Base-by-base conservation (phyloP, 2,329 filamentous ascomycete species). In the Chalaropsis thielavioides region DNA sequence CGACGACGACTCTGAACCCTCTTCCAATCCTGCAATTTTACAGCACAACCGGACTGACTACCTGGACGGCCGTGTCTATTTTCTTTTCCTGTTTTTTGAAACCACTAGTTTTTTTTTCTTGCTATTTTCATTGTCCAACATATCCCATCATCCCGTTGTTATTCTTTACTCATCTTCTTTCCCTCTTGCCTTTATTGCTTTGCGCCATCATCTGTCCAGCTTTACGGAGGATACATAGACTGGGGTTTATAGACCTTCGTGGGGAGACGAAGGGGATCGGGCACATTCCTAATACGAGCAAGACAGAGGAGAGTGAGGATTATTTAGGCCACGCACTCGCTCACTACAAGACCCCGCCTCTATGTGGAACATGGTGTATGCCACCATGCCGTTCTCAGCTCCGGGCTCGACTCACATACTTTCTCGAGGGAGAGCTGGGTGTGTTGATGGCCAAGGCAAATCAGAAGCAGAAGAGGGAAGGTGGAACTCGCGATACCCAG, bases 401-500 rank as follows among this genome's bases (percentile, higher is more conserved):
- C 35, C 7, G 35, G 35, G 35, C 35, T 38, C 35, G 35, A 10
- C 8, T 38, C 10, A 6, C 35, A 38, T 38, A 56, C 51, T 27
- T 56, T 31, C 4, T 46, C 10, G 17, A 6, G 60, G 41, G 38
- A 1, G 38, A 61, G 24, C 41, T 46, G 35, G 59, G 24, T 27
- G 31, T 58, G 24, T 10, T 58, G 51, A 17, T 58, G 51, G 51
- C 51, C 24, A 58, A 19, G 51, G 51, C 51, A 31, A 10, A 31
- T 3, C 27, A 15, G 17, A 35, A 35, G 24, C 24, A 27, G 31
- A 35, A 17, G 17, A n/a, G n/a, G 51, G 31, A 58, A 58, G 38
- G 41, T 62, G 61, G 64, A 66, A 66, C 46, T 59, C 31, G 66
- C 61, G 64, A 66, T 63, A 65, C 56, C 64, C 49, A 65, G 62